Percentiles rank a stretch among this genome's conserved stretches.
Conservation (phyloP, 768 basidiomycete genomes). For the Dacryopinax primogenitus region DNA sequence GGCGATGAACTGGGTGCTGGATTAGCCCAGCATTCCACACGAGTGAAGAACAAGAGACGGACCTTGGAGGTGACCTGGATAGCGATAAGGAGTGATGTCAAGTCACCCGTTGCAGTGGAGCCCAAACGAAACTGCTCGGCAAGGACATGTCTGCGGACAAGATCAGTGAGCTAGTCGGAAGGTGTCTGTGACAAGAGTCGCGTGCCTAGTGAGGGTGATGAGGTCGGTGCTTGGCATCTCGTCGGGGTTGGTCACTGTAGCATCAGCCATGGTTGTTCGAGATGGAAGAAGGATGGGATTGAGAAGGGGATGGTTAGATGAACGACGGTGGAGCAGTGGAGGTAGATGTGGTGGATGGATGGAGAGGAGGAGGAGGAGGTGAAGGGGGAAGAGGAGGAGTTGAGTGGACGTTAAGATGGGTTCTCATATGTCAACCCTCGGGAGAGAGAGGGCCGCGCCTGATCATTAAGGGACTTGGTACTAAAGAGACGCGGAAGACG, state of each 20-base stretch:
- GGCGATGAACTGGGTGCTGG: constrained; percentile 59
- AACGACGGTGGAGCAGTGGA: no score
- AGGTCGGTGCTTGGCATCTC: constrained; percentile 72
- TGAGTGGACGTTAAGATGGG: no score
- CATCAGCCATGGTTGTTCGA: constrained; percentile 1
- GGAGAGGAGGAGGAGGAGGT: not conserved
- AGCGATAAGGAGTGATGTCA: constrained; percentile 85
- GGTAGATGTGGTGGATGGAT: not conserved
- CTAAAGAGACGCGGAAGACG: not conserved
- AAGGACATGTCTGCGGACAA: constrained; percentile 60
- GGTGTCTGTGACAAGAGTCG: not conserved
- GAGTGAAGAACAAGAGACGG: constrained; percentile 13
- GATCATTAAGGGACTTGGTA: no score
- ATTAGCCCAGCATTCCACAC: not conserved
- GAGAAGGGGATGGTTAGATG: not conserved
- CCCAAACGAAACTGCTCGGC: constrained; percentile 74
- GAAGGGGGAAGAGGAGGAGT: not conserved
- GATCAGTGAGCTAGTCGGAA: constrained; percentile 1
- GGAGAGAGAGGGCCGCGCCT: not conserved
- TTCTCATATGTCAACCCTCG: no score
- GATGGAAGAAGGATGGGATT: not conserved
- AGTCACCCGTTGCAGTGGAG: constrained; percentile 73
- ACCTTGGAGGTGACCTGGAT: constrained; percentile 84
- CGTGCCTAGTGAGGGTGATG: constrained; percentile 83
- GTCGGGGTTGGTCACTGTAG: constrained; percentile 30